These are phyloP conservation scores for Solanum arcanum DNA, from an alignment of 257 asterid species.

Conservation along the genomic window DNA sequence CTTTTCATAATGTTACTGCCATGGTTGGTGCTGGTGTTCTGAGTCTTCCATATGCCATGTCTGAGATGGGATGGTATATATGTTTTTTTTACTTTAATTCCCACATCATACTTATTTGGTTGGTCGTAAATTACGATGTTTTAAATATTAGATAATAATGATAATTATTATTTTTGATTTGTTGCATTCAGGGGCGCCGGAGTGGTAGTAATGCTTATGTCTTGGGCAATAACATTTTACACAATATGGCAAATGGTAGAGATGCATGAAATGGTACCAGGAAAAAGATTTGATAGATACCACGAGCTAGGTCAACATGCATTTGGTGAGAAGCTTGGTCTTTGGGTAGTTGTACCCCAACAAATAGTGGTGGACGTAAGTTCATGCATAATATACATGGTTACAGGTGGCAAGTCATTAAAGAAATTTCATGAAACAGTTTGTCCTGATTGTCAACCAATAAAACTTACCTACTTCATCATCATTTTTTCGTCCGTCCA, in stretches of 20 bases:
- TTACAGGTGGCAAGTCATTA: constrained; percentile 64
- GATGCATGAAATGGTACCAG: constrained; percentile 71
- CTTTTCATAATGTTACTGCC: constrained; percentile 84
- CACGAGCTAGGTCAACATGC: constrained; percentile 71
- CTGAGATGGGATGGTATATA: constrained; percentile 55
- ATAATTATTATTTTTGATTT: background rate
- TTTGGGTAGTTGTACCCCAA: constrained; percentile 67
- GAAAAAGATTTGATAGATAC: constrained; percentile 69
- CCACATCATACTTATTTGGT: background rate
- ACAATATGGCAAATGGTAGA: constrained; percentile 87
- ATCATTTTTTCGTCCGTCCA: constrained; percentile 39
- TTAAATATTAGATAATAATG: background rate
- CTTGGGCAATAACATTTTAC: constrained; percentile 58
- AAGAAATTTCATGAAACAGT: constrained; percentile 31
- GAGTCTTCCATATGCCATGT: constrained; percentile 32
- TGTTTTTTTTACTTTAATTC: too few species aligned
- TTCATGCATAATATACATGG: constrained; percentile 65
- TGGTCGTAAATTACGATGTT: background rate
- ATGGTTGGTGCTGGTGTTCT: constrained; percentile 3
- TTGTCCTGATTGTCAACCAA: constrained; percentile 11
- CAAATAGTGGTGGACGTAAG: constrained; percentile 48
- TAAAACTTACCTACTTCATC: constrained; percentile 44
- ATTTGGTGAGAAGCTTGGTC: constrained; percentile 56
- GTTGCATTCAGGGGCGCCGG: constrained; percentile 33
- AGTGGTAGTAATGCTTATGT: constrained; percentile 15